Evolutionary conservation across 2,329 filamentous ascomycete species (phyloP).

Genomic region (Sporothrix brasiliensis): DNA sequence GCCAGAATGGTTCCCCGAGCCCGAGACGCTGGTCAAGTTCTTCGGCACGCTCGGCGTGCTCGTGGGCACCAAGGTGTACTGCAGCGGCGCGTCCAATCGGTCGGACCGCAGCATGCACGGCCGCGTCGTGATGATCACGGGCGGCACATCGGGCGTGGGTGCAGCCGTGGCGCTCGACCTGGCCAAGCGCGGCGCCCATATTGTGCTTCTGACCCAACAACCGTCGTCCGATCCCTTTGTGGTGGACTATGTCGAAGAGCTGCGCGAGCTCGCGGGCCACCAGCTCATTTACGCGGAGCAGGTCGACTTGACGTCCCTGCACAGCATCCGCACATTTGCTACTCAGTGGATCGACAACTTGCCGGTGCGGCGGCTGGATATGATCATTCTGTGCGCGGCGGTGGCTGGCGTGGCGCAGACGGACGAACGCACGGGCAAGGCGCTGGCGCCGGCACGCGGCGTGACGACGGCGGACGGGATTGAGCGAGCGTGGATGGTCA

Average conservation of each 20-base stretch:
- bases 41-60: constrained; percentile 46
- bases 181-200: constrained; percentile 80
- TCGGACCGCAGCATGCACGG: constrained; percentile 87
- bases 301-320: constrained; percentile 84
- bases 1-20: constrained; percentile 53
- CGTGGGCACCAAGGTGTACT: constrained; percentile 69
- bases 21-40: constrained; percentile 49
- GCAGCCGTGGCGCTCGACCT: constrained; percentile 74
- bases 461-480: constrained; percentile 73
- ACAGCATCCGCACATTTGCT: constrained; percentile 88
- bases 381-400: constrained; percentile 85
- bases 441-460: constrained; percentile 42
- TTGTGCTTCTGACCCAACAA: constrained; percentile 85
- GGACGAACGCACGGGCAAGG: constrained; percentile 44
- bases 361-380: constrained; percentile 84
- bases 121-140: constrained; percentile 90
- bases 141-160: constrained; percentile 91
- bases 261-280: constrained; percentile 76
- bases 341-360: constrained; percentile 98
- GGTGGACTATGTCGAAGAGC: constrained; percentile 87
- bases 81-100: constrained; percentile 71
- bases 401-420: constrained; percentile 45
- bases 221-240: constrained; percentile 83
- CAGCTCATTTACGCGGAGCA: constrained; percentile 93
- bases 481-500: constrained; percentile 90